Percentiles rank a stretch among this genome's conserved stretches.
Evolutionary conservation across 2,329 filamentous ascomycete genomes (phyloP).

Genomic region (Fonsecaea multimorphosa): DNA sequence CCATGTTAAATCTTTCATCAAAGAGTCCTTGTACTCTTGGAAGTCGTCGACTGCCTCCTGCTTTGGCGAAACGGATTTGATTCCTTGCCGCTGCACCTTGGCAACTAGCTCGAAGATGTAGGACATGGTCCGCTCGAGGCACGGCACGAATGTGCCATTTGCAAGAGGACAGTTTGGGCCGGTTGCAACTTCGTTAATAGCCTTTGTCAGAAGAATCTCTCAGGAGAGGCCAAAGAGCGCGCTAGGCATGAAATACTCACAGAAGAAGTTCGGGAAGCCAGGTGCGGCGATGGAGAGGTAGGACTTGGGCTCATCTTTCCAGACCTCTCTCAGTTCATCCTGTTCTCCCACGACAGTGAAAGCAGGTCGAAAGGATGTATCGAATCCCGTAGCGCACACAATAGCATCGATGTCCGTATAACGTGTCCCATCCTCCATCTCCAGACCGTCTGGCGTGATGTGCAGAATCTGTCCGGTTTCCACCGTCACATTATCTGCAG

Average conservation of each 20-base stretch:
- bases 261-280: conserved; percentile 51
- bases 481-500: conserved; percentile 33
- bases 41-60: conserved; percentile 31
- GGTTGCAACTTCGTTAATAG: conserved; percentile 37
- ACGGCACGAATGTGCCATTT: conserved; percentile 41
- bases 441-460: conserved; percentile 19
- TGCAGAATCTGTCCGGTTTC: conserved; percentile 5
- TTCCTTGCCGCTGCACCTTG: conserved; percentile 48
- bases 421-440: conserved; percentile 37
- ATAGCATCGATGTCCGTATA: conserved; percentile 40
- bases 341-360: conserved; percentile 44
- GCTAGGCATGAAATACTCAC: conserved; percentile 4
- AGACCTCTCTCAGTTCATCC: conserved; percentile 40
- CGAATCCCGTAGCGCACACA: conserved; percentile 47
- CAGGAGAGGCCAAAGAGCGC: not conserved
- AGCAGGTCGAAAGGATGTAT: conserved; percentile 44
- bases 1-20: conserved; percentile 22
- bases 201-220: not conserved
- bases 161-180: conserved; percentile 41
- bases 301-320: conserved; percentile 44
- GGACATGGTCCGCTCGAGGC: conserved; percentile 45
- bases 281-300: conserved; percentile 56
- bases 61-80: conserved; percentile 42
- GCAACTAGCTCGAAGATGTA: conserved; percentile 45
- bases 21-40: conserved; percentile 21